Conservation (phyloP, 2,329 filamentous ascomycete genomes). For the Trichophyton schoenleinii region DNA sequence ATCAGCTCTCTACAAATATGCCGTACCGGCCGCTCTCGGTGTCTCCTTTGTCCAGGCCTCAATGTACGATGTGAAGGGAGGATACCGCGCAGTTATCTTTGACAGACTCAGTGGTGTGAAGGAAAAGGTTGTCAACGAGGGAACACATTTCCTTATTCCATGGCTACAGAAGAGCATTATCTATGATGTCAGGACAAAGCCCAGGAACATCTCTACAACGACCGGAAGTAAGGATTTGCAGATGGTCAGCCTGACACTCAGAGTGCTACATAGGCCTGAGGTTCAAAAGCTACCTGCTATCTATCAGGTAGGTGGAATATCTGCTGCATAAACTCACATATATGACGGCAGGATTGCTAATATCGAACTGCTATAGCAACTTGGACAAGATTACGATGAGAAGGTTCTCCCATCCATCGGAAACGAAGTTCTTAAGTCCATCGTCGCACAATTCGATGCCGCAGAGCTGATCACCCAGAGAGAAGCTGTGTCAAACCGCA, state of each 20-base stretch:
- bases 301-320: constrained; percentile 62
- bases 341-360: neutral
- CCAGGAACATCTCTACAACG: constrained; percentile 91
- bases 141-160: constrained; percentile 89
- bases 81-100: constrained; percentile 92
- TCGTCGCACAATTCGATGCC: constrained; percentile 97
- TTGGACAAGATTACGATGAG: constrained; percentile 97
- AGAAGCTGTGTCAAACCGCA: constrained; percentile 90
- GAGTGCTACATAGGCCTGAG: constrained; percentile 88
- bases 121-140: constrained; percentile 84
- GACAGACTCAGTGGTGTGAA: constrained; percentile 86
- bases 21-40: constrained; percentile 60
- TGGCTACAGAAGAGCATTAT: constrained; percentile 92
- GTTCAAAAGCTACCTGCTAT: constrained; percentile 90
- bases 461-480: constrained; percentile 97
- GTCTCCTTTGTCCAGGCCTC: constrained; percentile 59
- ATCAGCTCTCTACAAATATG: constrained; percentile 32
- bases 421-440: constrained; percentile 97
- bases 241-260: constrained; percentile 96
- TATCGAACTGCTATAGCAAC: constrained; percentile 50
- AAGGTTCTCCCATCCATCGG: constrained; percentile 95
- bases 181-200: constrained; percentile 96
- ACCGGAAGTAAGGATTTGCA: constrained; percentile 98
- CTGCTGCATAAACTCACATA: neutral
- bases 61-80: constrained; percentile 94